Evolutionary conservation across 441 rosid genomes (phyloP), one percentile per base, ranked within the genome.

Genomic region (Capsella rubella): DNA sequence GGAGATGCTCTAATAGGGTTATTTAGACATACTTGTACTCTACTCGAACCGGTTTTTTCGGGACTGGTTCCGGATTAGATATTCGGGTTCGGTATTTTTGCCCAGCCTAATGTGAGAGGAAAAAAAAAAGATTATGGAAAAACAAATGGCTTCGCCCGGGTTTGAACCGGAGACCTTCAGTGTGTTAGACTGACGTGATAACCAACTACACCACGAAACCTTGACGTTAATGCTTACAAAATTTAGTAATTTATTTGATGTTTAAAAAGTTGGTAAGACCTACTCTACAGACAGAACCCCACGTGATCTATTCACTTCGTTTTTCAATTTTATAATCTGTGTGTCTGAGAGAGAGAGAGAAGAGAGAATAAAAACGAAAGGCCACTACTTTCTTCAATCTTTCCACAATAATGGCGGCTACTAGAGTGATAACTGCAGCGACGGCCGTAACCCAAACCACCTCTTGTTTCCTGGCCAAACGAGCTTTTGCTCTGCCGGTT

Each of bases 111-210:
- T n/a, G n/a, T n/a, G n/a, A n/a, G n/a, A n/a, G n/a, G n/a, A 21
- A 21, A 21, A 32, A 32, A 39, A 60, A 39, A 21, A 11, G 1
- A 10, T 10, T 4, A 9, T 21, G 25, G 25, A 37, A 42, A 42
- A 42, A 4, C 0, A 0, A 6, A 53, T 88, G 91, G 94, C 88
- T 67, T 92, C 92, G 90, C 97, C 96, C 97, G 88, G 85, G 72
- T 56, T 89, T 81, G 87, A 92, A 89, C 92, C 89, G 91, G 89
- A 89, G 96, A 92, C 97, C 97, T 95, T 88, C 96, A 85, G 89
- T 88, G 96, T 88, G 98, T 90, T 92, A 90, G 92, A 95, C 95
- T 90, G 93, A 95, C 95, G 97, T 88, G 97, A 90, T 87, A 90
- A 90, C 96, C 98, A 91, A 90, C 96, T 87, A 87, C 96, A 94